phyloP scores from a whole-genome alignment of 2,329 filamentous ascomycete genomes.

The Monilinia aucupariae region DNA sequence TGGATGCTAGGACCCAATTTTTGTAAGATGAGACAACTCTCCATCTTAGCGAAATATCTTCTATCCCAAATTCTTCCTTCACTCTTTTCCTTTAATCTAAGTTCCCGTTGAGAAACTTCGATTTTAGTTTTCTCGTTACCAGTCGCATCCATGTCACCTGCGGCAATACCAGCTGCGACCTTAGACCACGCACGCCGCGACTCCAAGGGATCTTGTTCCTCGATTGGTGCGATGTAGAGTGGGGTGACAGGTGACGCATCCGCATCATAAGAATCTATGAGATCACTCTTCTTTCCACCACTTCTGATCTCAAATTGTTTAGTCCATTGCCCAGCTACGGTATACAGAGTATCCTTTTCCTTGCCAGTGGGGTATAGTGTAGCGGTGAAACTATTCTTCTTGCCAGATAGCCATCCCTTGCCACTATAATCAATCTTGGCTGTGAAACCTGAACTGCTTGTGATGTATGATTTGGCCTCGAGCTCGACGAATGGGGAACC shows the following conservation, averaged over 20 bases:
- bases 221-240: conserved; percentile 65
- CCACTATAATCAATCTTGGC: conserved; percentile 89
- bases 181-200: conserved; percentile 82
- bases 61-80: conserved; percentile 75
- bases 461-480: conserved; percentile 77
- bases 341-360: conserved; percentile 72
- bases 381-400: conserved; percentile 87
- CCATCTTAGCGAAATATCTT: conserved; percentile 66
- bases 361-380: conserved; percentile 63
- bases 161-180: conserved; percentile 73
- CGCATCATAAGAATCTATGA: conserved; percentile 58
- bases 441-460: conserved; percentile 79
- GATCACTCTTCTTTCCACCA: conserved; percentile 49
- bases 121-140: conserved; percentile 79
- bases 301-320: conserved; percentile 74
- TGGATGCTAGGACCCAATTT: conserved; percentile 40
- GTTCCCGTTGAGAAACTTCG: conserved; percentile 78
- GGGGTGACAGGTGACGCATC: conserved; percentile 54
- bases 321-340: conserved; percentile 86
- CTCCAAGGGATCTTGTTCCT: conserved; percentile 81
- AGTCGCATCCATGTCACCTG: conserved; percentile 78
- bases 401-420: conserved; percentile 90
- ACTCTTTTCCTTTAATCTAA: conserved; percentile 67
- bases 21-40: conserved; percentile 42
- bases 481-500: conserved; percentile 87